These are phyloP conservation scores for Podila epicladia DNA, from an alignment of 192 early-diverging fungal genomes.

Conservation along the genomic window DNA sequence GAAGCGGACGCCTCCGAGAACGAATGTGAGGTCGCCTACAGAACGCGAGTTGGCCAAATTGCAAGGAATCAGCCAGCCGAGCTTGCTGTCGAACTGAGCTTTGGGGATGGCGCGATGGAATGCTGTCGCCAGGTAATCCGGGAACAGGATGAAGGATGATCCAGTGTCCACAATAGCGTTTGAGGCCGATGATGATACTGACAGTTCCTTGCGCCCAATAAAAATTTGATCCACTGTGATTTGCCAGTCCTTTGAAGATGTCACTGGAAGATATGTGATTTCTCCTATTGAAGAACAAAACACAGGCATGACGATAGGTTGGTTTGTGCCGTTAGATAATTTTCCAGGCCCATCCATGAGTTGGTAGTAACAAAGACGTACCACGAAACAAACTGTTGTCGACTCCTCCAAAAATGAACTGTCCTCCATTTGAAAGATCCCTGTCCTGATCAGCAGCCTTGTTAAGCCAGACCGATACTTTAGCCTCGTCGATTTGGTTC, in stretches of 20 bases:
- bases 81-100: constrained; percentile 26
- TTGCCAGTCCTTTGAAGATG: constrained; percentile 64
- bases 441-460: constrained; percentile 68
- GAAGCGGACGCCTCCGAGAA: constrained; percentile 22
- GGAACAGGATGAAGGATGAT: constrained; percentile 63
- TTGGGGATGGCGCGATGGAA: constrained; percentile 45
- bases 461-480: constrained; percentile 93
- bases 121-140: constrained; percentile 41
- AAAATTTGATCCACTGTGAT: constrained; percentile 55
- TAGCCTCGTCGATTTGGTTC: constrained; percentile 74
- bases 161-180: constrained; percentile 69
- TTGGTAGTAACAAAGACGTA: neutral
- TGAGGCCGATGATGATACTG: constrained; percentile 35
- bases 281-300: constrained; percentile 49
- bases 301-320: neutral
- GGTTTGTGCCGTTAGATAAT: constrained; percentile 47
- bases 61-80: constrained; percentile 45
- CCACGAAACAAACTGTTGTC: constrained; percentile 77
- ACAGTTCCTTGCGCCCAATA: constrained; percentile 37
- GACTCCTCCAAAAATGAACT: constrained; percentile 90
- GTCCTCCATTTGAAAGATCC: constrained; percentile 72
- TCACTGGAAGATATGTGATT: constrained; percentile 57
- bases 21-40: constrained; percentile 39
- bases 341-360: neutral
- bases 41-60: constrained; percentile 22